Evolutionary conservation across 2,329 filamentous ascomycete genomes (phyloP), one percentile per base, ranked within the genome.

Genomic region (Aureobasidium vineae): DNA sequence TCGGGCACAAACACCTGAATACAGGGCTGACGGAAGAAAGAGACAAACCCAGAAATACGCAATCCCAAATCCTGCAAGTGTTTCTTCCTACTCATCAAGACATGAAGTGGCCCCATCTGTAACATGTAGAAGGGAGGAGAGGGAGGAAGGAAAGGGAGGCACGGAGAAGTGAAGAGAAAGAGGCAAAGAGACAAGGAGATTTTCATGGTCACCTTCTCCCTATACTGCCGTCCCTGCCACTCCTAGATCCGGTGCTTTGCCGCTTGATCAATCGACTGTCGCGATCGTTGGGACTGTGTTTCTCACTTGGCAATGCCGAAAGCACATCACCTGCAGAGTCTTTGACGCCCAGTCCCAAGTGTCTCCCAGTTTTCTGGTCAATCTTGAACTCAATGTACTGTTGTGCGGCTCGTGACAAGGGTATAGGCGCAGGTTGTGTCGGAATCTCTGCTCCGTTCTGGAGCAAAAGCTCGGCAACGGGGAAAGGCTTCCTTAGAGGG

Each of bases 401-500:
- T 73, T 90, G 88, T 2, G 95, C 94, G 54, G 88, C 89, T 11
- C 86, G 83, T 68, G 91, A 92, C 13, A 99, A 84, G 0, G 92
- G 92, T 70, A 98, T 93, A 0, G 91, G 89, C 0, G 93, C 91
- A 68, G 90, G 82, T 2, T 86, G 81, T 1, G 81, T 75, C 0
- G 95, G 94, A 40, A 98, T 89, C 69, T 97, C 90, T 3, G 93
- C 93, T 19, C 95, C 95, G 73, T 99, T 98, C 72, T 98, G 96
- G 16, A 96, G 82, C 16, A 99, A 84, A 67, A 99, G 80, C 77
- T 99, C 95, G 16, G 95, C 95, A 49, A 98, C 83, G 0, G 95
- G 88, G 75, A 99, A 99, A 0, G 93, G 71, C 72, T 81, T 81
- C 41, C 80, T 74, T 31, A 70, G 78, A 68, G 50, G 81, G 73